phyloP scores from a whole-genome alignment of 2,329 filamentous ascomycete species.

The Helminthosporium solani region DNA sequence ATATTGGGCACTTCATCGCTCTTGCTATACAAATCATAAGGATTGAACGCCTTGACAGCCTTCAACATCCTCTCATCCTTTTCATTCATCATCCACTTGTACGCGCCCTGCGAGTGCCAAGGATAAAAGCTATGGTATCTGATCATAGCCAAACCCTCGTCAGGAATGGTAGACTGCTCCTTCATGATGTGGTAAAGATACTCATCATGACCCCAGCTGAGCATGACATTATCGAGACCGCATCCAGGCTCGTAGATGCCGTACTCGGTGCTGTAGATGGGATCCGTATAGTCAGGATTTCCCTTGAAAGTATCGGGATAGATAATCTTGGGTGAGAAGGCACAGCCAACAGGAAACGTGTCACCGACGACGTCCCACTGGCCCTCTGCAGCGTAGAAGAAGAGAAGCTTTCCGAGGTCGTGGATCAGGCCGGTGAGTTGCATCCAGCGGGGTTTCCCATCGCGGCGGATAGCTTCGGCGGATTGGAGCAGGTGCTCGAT shows the following conservation, averaged over 20 bases:
- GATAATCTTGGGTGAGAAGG: slow-evolving; percentile 74
- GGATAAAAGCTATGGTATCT: slow-evolving; percentile 92
- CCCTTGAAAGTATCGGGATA: slow-evolving; percentile 73
- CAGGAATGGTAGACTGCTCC: slow-evolving; percentile 75
- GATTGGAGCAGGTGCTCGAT: slow-evolving; percentile 88
- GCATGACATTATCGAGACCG: slow-evolving; percentile 83
- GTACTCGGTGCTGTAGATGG: slow-evolving; percentile 71
- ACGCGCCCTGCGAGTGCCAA: slow-evolving; percentile 82
- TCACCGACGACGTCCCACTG: slow-evolving; percentile 95
- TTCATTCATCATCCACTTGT: slow-evolving; percentile 78
- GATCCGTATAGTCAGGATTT: slow-evolving; percentile 73
- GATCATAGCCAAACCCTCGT: slow-evolving; percentile 88
- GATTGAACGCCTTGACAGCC: slow-evolving; percentile 84
- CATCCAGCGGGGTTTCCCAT: slow-evolving; percentile 82
- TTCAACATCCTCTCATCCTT: slow-evolving; percentile 78
- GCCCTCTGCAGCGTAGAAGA: slow-evolving; percentile 78
- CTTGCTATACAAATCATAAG: slow-evolving; percentile 91
- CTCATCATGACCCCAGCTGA: slow-evolving; percentile 88
- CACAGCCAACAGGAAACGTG: slow-evolving; percentile 77
- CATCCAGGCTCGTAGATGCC: slow-evolving; percentile 80
- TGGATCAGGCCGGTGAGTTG: slow-evolving; percentile 76
- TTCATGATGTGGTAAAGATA: slow-evolving; percentile 86
- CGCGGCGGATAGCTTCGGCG: slow-evolving; percentile 83
- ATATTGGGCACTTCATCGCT: slow-evolving; percentile 76
- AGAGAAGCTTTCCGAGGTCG: slow-evolving; percentile 77